Percentiles rank a stretch among this genome's conserved stretches.
Evolutionary conservation across 2,329 filamentous ascomycete species (phyloP).

Genomic region (Colletotrichum filicis): DNA sequence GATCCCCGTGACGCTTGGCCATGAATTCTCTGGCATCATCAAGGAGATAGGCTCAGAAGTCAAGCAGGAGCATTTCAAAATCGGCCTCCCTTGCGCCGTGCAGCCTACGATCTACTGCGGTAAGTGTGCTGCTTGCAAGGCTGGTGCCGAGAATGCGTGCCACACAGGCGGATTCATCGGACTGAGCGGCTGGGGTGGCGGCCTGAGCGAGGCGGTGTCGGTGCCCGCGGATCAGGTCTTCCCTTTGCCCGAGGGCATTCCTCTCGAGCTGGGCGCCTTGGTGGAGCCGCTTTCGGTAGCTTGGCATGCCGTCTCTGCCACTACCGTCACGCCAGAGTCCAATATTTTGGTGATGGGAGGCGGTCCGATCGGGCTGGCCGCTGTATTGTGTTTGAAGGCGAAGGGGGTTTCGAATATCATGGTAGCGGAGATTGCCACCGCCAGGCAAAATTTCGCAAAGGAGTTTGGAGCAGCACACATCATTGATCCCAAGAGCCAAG

Average conservation of each 20-base stretch:
- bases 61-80: constrained; percentile 46
- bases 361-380: constrained; percentile 70
- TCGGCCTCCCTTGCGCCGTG: constrained; percentile 66
- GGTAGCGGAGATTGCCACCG: constrained; percentile 64
- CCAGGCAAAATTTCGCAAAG: constrained; percentile 60
- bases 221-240: constrained; percentile 58
- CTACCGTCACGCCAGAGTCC: constrained; percentile 49
- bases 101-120: constrained; percentile 68
- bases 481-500: constrained; percentile 32
- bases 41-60: constrained; percentile 54
- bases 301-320: constrained; percentile 65
- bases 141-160: constrained; percentile 46
- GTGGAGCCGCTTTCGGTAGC: constrained; percentile 73
- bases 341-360: constrained; percentile 68
- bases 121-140: constrained; percentile 62
- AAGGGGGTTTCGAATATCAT: constrained; percentile 65
- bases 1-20: constrained; percentile 69
- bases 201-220: constrained; percentile 63
- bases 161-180: constrained; percentile 57
- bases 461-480: constrained; percentile 60
- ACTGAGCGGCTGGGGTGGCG: constrained; percentile 58
- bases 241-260: constrained; percentile 60
- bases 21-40: constrained; percentile 71
- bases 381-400: constrained; percentile 68
- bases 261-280: constrained; percentile 65